These are phyloP conservation scores for Lipomyces starkeyi DNA, from an alignment of 805 yeast genomes.

Conservation along the genomic window DNA sequence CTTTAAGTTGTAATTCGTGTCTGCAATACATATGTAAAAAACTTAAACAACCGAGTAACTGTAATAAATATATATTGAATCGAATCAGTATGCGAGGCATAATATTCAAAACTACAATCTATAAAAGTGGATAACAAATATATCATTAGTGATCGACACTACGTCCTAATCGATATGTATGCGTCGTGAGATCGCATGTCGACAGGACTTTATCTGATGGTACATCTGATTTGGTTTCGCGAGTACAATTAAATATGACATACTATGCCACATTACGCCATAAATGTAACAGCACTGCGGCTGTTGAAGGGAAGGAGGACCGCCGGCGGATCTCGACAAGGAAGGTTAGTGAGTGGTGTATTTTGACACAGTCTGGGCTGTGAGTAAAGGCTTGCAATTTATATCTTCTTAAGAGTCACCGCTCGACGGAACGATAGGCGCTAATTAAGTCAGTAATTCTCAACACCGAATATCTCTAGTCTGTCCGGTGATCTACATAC, in stretches of 20 bases:
- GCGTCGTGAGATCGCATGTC: too few species aligned
- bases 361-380: too few species aligned
- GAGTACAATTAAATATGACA: too few species aligned
- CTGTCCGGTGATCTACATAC: neutral
- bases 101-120: neutral
- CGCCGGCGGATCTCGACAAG: neutral
- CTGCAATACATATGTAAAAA: neutral
- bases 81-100: neutral
- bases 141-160: too few species aligned
- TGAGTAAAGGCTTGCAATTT: too few species aligned
- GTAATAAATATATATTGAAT: neutral
- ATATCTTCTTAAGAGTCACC: too few species aligned
- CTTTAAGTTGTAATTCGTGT: too few species aligned
- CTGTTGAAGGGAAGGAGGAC: neutral
- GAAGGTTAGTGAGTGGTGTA: neutral
- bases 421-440: neutral
- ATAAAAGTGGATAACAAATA: too few species aligned
- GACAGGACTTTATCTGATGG: too few species aligned
- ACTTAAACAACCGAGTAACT: neutral
- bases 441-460: neutral
- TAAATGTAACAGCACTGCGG: neutral
- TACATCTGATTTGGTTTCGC: too few species aligned
- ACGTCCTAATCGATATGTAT: too few species aligned
- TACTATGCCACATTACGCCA: neutral
- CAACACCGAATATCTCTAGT: neutral